Base-by-base conservation (phyloP, 2,329 filamentous ascomycete genomes). In the Aspergillus sp. region DNA sequence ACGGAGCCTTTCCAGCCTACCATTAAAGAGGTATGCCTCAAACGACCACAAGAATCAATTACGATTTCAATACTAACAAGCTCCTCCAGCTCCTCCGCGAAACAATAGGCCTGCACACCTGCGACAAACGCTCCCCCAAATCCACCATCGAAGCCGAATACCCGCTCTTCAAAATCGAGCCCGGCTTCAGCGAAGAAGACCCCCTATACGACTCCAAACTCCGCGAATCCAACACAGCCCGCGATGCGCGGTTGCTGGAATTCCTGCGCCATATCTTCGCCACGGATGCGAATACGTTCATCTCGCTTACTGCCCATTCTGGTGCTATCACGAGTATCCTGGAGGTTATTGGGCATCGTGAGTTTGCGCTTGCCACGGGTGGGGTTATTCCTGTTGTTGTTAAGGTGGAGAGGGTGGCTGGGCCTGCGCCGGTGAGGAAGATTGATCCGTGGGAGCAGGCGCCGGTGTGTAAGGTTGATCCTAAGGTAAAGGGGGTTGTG, bases 81-180 rank as follows among this genome's bases (percentile, higher is more conserved):
- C 7, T 32, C n/a, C n/a, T 32, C 31, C n/a, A 70, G 67, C 62
- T 76, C 32, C 67, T 83, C 33, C 69, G 80, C 9, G 81, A 84
- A 62, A 75, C 75, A 0, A 71, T 82, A 42, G 78, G 78, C 12
- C 70, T 78, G 27, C 80, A 83, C 58, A 83, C 80, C 1, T 84
- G 81, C 57, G 78, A 83, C 60, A 71, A 73, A 10, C 71, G 81
- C 7, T 76, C 73, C 33, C 67, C 61, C 47, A 71, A 67, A 45
- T 65, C 73, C 0, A 68, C 62, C 36, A 81, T 83, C 45, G 55
- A 60, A 9, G 33, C 57, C 1, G 65, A 68, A 37, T 81, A 76
- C 51, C 78, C 79, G 0, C 51, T 50, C 2, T 81, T 72, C 58
- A 59, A 40, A 0, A 71, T 83, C 49, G 79, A 83, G 52, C 53